Evolutionary conservation across 192 early-diverging fungal species (phyloP).

Genomic region (Martensiomyces pterosporus): DNA sequence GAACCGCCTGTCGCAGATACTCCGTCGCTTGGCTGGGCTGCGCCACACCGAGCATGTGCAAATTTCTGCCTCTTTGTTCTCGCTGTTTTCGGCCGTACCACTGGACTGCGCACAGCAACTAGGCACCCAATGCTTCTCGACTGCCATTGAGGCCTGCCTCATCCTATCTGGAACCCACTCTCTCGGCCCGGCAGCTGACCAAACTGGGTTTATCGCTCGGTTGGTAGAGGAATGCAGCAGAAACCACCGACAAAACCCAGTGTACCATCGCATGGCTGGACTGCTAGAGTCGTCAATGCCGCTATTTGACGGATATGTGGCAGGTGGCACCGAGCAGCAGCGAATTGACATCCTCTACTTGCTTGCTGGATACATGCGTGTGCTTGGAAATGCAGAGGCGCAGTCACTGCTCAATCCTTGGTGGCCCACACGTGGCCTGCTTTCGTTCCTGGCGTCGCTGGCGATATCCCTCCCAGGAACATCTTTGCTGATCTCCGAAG

Average conservation of each 20-base stretch:
- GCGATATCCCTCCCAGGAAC: conserved; percentile 28
- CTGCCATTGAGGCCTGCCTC: conserved; percentile 27
- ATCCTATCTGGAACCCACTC: conserved; percentile 1
- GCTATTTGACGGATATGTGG: conserved; percentile 23
- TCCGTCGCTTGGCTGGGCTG: conserved; percentile 33
- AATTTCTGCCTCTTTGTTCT: conserved; percentile 7
- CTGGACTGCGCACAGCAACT: conserved; percentile 7
- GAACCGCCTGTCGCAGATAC: conserved; percentile 13
- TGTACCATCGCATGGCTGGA: not conserved
- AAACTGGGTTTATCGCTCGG: not conserved
- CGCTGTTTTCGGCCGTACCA: conserved; percentile 14
- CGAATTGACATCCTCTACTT: conserved; percentile 21
- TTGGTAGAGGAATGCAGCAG: no score
- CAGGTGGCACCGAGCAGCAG: conserved; percentile 12
- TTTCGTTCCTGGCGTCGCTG: conserved; percentile 18
- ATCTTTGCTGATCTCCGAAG: conserved; percentile 22
- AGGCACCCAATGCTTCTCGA: conserved; percentile 3
- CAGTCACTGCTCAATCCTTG: conserved; percentile 11
- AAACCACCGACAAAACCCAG: no score
- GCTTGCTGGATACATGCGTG: conserved; percentile 10
- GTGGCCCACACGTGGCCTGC: conserved; percentile 30
- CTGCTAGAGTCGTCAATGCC: conserved; percentile 10
- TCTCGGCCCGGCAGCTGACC: not conserved
- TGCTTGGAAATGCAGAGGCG: conserved; percentile 8
- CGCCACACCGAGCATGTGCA: conserved; percentile 9